Base-by-base conservation (phyloP, 2,329 filamentous ascomycete genomes). In the Beauveria rudraprayagi region DNA sequence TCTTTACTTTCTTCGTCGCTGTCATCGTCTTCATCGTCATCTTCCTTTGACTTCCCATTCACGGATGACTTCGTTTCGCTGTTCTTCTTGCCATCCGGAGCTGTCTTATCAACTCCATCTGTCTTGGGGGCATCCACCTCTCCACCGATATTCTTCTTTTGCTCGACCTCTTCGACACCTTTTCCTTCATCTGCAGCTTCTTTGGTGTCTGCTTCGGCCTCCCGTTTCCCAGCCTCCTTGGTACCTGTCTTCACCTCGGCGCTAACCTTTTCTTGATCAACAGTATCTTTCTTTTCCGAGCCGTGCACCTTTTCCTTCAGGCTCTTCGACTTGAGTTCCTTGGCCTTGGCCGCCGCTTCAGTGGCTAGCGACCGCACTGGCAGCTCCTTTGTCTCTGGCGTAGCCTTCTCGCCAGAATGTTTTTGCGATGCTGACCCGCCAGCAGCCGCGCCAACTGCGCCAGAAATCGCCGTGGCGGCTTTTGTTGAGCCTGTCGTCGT, bases 331-430 rank as follows among this genome's bases (percentile, higher is more conserved):
- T 79, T 79, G 65, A 80, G 75, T 66, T 85, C 78, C 74, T 87
- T 87, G 55, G 85, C 85, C 72, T 83, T 87, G 67, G 80, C 75
- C 0, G 85, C 85, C 54, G 82, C 85, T 70, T 91, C 87, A 67
- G 90, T 81, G 47, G 83, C 84, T 56, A 85, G 77, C 67, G 79
- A 82, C 65, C 77, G 76, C 54, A 83, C 72, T 1, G 82, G 79
- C 14, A 82, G 67, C 10, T 69, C 61, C 57, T 68, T 69, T 63
- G 72, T 63, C 65, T 73, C 65, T 68, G 65, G 63, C 51, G 65
- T 50, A 19, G 54, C 44, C 37, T 66, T 67, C 46, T 66, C 55
- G 44, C 64, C 61, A 10, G 67, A 57, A 22, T 63, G 30, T 41
- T 65, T 63, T 3, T 66, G 52, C 5, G 68, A 66, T 28, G 66